Conservation (phyloP, 257 asterid genomes). For the Penstemon barbatus region DNA sequence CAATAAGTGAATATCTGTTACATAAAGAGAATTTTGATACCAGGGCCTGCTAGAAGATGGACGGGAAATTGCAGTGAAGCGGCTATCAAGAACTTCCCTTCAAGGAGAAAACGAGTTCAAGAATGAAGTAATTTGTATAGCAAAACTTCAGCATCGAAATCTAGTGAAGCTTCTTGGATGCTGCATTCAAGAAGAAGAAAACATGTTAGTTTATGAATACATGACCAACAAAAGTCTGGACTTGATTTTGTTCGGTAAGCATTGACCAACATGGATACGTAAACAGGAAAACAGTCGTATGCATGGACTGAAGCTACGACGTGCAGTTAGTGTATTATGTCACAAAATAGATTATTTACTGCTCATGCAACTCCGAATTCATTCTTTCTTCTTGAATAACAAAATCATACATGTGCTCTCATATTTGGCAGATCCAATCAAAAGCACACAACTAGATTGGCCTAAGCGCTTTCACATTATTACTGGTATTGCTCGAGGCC, state of each 20-base stretch:
- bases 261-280: neutral
- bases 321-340: no score
- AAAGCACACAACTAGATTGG: conserved; percentile 42
- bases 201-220: conserved; percentile 53
- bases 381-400: neutral
- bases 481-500: conserved; percentile 50
- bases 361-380: neutral
- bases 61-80: conserved; percentile 54
- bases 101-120: conserved; percentile 60
- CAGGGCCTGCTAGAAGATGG: conserved; percentile 47
- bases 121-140: conserved; percentile 46
- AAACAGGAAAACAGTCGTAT: no score
- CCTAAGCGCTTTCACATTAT: conserved; percentile 44
- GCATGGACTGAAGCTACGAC: no score
- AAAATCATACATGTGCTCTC: neutral
- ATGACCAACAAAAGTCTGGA: conserved; percentile 54
- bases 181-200: conserved; percentile 48
- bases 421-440: conserved; percentile 31
- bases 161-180: conserved; percentile 62
- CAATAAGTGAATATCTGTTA: neutral
- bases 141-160: conserved; percentile 60
- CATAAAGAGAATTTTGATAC: neutral
- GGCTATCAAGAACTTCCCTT: conserved; percentile 41
- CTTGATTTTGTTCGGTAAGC: conserved; percentile 45
- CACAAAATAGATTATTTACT: no score